Evolutionary conservation across 768 basidiomycete genomes (phyloP).

Genomic region (Suillus fuscotomentosus): DNA sequence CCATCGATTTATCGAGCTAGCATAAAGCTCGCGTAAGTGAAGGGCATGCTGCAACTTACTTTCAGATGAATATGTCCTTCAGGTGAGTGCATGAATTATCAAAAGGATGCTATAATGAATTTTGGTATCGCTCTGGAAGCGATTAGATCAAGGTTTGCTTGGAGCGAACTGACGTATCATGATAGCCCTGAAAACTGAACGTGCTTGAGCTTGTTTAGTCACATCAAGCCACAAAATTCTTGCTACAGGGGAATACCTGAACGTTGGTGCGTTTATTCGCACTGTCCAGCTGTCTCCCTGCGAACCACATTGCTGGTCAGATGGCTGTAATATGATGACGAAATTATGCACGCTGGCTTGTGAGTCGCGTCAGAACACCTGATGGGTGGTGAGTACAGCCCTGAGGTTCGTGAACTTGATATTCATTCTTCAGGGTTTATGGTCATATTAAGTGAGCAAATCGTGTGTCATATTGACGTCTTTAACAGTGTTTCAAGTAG

Average conservation of each 20-base stretch:
- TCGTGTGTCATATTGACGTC: conserved; percentile 4
- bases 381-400: not conserved
- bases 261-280: not conserved
- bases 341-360: not conserved
- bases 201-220: conserved; percentile 9
- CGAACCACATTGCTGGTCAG: not conserved
- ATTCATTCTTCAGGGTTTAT: not conserved
- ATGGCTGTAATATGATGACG: not conserved
- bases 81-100: conserved; percentile 24
- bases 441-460: not conserved
- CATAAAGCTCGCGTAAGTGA: conserved; percentile 6
- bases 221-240: not conserved
- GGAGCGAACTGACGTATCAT: conserved; percentile 33
- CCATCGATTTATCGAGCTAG: conserved; percentile 8
- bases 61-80: conserved; percentile 35
- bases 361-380: not conserved
- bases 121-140: conserved; percentile 32
- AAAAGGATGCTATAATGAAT: conserved; percentile 13
- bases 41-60: conserved; percentile 25
- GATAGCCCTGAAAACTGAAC: conserved; percentile 28
- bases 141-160: conserved; percentile 32
- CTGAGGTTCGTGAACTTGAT: conserved; percentile 2
- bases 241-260: not conserved
- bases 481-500: not conserved
- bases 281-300: not conserved